A percentile compares a stretch with the other conserved stretches of the same genome.
Conservation (phyloP, 805 yeast genomes). For the Saturnispora sanitii region DNA sequence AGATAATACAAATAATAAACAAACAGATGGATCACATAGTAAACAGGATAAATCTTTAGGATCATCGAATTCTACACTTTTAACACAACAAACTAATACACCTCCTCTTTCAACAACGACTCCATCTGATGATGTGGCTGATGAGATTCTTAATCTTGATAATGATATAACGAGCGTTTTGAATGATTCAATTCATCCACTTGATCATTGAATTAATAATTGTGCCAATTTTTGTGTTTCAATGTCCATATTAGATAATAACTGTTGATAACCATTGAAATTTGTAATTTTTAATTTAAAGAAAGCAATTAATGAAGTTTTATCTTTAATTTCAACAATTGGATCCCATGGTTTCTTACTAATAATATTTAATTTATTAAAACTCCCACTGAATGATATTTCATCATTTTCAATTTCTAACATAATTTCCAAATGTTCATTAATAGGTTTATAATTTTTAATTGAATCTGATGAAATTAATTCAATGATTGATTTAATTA, state of each 20-base stretch:
- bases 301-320: constrained; percentile 25
- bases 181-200: not conserved
- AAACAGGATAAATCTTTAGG: too few species aligned
- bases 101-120: too few species aligned
- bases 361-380: constrained; percentile 61
- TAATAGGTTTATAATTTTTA: constrained; percentile 24
- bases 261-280: constrained; percentile 13
- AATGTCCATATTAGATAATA: constrained; percentile 13
- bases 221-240: constrained; percentile 14
- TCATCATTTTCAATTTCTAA: constrained; percentile 50
- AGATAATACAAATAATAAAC: too few species aligned
- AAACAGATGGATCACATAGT: not conserved
- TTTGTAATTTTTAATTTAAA: constrained; percentile 20
- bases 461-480: constrained; percentile 27
- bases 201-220: constrained; percentile 11
- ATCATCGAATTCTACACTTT: too few species aligned
- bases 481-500: constrained; percentile 36
- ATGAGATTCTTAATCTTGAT: too few species aligned
- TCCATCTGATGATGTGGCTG: too few species aligned
- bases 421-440: constrained; percentile 39
- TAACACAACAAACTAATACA: too few species aligned
- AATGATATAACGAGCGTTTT: too few species aligned
- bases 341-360: constrained; percentile 63
- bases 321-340: constrained; percentile 35
- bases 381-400: constrained; percentile 75